Base-by-base conservation (phyloP, 306 rosid genomes). In the Rosa persica region DNA sequence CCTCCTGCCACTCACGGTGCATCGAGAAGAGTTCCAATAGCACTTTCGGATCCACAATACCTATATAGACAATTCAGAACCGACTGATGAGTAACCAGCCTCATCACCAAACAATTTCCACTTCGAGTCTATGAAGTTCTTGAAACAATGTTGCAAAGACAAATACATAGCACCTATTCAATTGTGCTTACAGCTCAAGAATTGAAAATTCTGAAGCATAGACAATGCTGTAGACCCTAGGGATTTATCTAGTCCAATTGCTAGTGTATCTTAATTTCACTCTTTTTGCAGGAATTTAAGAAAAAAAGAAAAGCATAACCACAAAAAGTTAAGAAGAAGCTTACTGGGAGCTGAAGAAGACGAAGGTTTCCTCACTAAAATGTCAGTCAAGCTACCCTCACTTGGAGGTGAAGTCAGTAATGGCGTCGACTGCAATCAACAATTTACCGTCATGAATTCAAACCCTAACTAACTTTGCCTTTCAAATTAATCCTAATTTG, bases 321-420 rank as follows among this genome's bases (percentile, higher is more conserved):
- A 49, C 10, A 30, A 34, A 30, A 9, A 6, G 65, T 20, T 5
- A 11, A 60, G 6, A n/a, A 10, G 22, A 73, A 27, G 57, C 85
- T 43, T 66, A 91, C 99, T 88, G 71, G 96, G 68, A 85, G 66
- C 80, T 4, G 90, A 82, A 38, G 97, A 91, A 38, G 98, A 90
- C 1, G 92, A 81, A 68, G 97, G 86, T 70, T 90, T 93, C 87
- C 91, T 90, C 72, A 96, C 96, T 77, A 96, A 83, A 89, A 93
- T 93, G 83, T 96, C 98, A 39, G 97, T 90, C 84, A 96, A 85
- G 77, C 91, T 88, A 74, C 96, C 80, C 87, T 93, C 98, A 25
- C 87, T 55, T 43, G 89, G 94, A 22, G 93, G 94, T 40, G 96
- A 79, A 43, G 91, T 93, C 85, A 93, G 72, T 48, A 91, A 89